Evolutionary conservation across 1,139 yeast genomes (phyloP), one percentile per base, ranked within the genome.

Genomic region (Lodderomyces jiufengensis): DNA sequence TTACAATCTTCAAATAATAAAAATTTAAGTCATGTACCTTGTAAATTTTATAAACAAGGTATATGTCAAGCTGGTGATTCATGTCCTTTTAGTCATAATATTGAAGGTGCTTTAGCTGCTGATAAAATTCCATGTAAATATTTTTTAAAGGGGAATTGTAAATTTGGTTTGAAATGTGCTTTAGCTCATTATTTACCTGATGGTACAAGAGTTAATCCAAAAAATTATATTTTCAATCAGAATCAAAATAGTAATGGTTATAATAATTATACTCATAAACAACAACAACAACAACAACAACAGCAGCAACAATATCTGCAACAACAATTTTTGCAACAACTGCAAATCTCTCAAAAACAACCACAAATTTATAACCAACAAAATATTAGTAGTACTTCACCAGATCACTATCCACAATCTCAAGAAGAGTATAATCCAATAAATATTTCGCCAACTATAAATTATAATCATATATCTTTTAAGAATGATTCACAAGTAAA

Each of bases 141-240:
- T 58, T 90, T 86, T 58, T 94, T 84, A 52, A 85, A 85, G 63
- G 97, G 97, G 9, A 87, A 87, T 55, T 90, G 97, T 60, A 88
- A 87, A 59, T 90, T 90, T 61, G 97, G 97, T 3, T 66, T 78
- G 38, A 88, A 86, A 54, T 90, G 97, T 66, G 97, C 96, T 2
- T 75, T 90, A 55, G 95, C 95, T 14, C 97, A 90, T 61, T 75
- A 84, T 42, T 61, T 85, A 29, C 94, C 95, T 1, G 95, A 88
- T 53, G 97, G 96, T 1, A 76, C 88, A n/a, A 64, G 86, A 32
- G 82, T 84, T 18, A 84, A 83, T 49, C 73, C 78, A 9, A 77
- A 70, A 29, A 31, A 25, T 27, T 31, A 38, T n/a, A 25, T 42
- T n/a, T 27, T 27, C 27, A 37, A 33, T 38, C 22, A 27, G 12